Evolutionary conservation across 2,329 filamentous ascomycete genomes (phyloP).

Genomic region (Coniochaeta prunicola): DNA sequence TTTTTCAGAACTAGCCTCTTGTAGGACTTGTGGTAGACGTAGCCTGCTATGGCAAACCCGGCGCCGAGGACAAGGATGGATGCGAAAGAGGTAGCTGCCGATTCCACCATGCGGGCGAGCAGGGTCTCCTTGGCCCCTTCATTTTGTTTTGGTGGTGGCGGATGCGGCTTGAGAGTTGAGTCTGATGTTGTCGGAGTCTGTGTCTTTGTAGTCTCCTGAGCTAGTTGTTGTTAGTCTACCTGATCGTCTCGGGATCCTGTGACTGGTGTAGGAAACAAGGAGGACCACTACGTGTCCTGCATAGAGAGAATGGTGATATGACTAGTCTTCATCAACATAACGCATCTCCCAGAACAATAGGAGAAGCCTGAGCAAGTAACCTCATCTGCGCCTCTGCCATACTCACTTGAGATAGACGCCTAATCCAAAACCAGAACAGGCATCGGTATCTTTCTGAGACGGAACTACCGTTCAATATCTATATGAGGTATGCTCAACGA

Average conservation of each 20-base stretch:
- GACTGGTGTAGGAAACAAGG: too few species aligned
- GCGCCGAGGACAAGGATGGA: constrained; percentile 65
- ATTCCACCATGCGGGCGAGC: constrained; percentile 60
- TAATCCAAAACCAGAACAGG: too few species aligned
- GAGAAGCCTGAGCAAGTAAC: too few species aligned
- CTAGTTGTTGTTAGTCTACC: not conserved
- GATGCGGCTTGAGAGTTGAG: not conserved
- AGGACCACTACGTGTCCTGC: too few species aligned
- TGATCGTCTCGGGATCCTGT: not conserved
- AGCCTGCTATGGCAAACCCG: constrained; percentile 60
- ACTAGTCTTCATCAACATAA: too few species aligned
- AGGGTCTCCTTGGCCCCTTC: constrained; percentile 23
- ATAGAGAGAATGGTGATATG: too few species aligned
- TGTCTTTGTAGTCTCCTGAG: not conserved
- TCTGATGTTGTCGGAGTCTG: not conserved
- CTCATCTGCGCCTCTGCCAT: too few species aligned
- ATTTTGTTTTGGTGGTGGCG: constrained; percentile 11
- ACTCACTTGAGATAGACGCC: too few species aligned
- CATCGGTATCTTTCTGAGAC: too few species aligned
- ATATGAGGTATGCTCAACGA: too few species aligned
- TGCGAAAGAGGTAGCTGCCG: constrained; percentile 68
- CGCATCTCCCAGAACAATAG: too few species aligned
- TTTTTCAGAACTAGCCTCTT: constrained; percentile 87
- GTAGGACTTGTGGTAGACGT: constrained; percentile 75
- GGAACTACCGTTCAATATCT: too few species aligned